Evolutionary conservation across 23 red algal species (phyloP), one percentile per base, ranked within the genome.

Genomic region (Gracilariopsis chorda): DNA sequence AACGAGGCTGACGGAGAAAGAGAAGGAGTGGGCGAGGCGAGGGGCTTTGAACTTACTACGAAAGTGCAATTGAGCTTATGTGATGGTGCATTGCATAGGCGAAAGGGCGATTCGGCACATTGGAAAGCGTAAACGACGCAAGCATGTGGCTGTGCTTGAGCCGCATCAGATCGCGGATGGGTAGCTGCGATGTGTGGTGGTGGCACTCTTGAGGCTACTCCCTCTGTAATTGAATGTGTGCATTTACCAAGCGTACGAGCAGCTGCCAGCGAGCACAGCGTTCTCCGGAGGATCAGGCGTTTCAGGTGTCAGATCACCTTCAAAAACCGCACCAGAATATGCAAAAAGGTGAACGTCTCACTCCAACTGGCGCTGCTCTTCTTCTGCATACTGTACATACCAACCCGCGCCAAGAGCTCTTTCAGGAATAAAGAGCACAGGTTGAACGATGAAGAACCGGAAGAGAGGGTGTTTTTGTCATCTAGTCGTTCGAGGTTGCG

Each of bases 101-200:
- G 28, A 30, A 74, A 20, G 21, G 36, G 67, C 44, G 67, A 41
- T 30, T 53, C 49, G 13, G 49, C 49, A 53, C 20, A 14, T 53
- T 53, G 13, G 20, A 13, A 13, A 13, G 49, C 49, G 49, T 53
- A 14, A 14, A 53, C 49, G 13, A 13, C 13, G 13, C 13, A 20
- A 20, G 13, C 58, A 57, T 42, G 76, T 53, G 76, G 56, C 76
- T 80, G 76, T 84, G 59, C 80, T 84, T 37, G 80, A 32, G 51
- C 72, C 0, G 16, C 49, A 77, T 43, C 23, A 51, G 43, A 0
- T 47, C 3, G 40, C 52, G 29, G 29, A 0, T n/a, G 41, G 14
- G 34, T 7, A 63, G 27, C 34, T 14, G 16, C n/a, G 55, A 49
- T 80, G 72, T 40, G 48, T 52, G 48, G 48, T 51, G 12, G 23